phyloP scores from a whole-genome alignment of 495 filamentous ascomycete species.

The Platismatia glauca region DNA sequence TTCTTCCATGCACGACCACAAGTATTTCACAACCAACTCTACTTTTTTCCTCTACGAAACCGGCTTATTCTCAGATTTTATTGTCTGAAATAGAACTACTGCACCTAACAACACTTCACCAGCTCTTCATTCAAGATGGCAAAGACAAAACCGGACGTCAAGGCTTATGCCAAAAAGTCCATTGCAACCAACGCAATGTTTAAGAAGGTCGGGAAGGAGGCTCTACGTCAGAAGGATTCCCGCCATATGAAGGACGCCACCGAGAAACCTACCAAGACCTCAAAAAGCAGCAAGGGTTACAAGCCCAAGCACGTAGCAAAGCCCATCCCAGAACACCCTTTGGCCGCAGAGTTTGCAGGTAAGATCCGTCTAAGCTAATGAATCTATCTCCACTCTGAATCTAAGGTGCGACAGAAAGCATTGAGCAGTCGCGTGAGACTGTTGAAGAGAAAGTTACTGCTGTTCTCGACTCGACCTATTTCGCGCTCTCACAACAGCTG shows the following conservation, averaged over 20 bases:
- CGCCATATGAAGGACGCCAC: constrained; percentile 1
- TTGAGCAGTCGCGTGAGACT: constrained; percentile 14
- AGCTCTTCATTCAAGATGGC: background rate
- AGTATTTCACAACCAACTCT: background rate
- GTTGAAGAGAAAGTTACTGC: constrained; percentile 15
- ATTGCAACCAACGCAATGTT: constrained; percentile 13
- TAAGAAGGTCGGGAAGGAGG: background rate
- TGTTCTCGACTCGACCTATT: constrained; percentile 1
- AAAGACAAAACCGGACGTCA: constrained; percentile 3
- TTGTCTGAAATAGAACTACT: background rate
- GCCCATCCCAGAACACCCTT: constrained; percentile 9
- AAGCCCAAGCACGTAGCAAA: constrained; percentile 8
- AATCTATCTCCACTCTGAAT: background rate
- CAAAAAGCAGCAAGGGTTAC: constrained; percentile 4
- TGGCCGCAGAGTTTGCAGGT: constrained; percentile 16
- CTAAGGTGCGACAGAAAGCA: background rate
- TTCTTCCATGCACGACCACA: background rate
- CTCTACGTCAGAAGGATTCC: background rate
- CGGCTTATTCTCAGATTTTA: background rate
- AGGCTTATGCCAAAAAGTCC: constrained; percentile 1
- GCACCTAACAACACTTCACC: background rate
- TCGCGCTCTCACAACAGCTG: constrained; percentile 10
- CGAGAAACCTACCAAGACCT: constrained; percentile 5
- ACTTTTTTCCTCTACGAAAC: background rate
- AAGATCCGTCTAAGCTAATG: background rate